Percentiles rank a stretch among this genome's conserved stretches.
phyloP scores from a whole-genome alignment of 2,329 filamentous ascomycete genomes.

The Ascosphaera apis region DNA sequence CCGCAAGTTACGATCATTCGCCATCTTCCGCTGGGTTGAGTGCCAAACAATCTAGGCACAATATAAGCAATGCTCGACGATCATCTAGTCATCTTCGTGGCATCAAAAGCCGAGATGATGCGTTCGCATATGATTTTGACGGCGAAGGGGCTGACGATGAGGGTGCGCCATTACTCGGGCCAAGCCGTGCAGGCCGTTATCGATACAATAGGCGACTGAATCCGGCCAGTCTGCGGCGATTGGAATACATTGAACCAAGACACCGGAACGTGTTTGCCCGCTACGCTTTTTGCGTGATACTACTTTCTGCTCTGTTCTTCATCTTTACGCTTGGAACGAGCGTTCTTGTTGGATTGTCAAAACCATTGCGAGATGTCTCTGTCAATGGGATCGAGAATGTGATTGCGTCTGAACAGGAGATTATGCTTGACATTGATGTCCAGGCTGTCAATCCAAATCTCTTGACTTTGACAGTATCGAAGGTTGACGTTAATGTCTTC shows the following conservation, averaged over 20 bases:
- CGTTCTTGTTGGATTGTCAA: constrained; percentile 78
- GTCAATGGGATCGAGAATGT: constrained; percentile 71
- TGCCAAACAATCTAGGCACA: constrained; percentile 36
- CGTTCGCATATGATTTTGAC: constrained; percentile 57
- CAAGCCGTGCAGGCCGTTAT: constrained; percentile 34
- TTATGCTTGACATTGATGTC: constrained; percentile 83
- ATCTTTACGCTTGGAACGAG: constrained; percentile 67
- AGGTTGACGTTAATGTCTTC: constrained; percentile 80
- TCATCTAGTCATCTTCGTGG: constrained; percentile 34
- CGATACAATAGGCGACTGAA: constrained; percentile 30
- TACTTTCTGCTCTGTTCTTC: constrained; percentile 59
- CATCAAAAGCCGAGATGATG: constrained; percentile 35
- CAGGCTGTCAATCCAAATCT: constrained; percentile 82
- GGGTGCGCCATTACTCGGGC: constrained; percentile 54
- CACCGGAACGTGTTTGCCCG: constrained; percentile 43
- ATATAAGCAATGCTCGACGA: constrained; percentile 32
- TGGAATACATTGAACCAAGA: constrained; percentile 49
- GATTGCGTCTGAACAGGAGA: constrained; percentile 75
- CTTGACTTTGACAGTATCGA: constrained; percentile 62
- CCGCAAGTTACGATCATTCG: constrained; percentile 54
- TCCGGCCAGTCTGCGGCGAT: constrained; percentile 37
- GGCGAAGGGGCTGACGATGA: constrained; percentile 70
- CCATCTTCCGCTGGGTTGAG: constrained; percentile 41
- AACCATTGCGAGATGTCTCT: constrained; percentile 57
- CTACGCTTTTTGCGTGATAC: constrained; percentile 66